Base-by-base conservation (phyloP, 2,329 filamentous ascomycete species). In the Bipolaris gigantea region DNA sequence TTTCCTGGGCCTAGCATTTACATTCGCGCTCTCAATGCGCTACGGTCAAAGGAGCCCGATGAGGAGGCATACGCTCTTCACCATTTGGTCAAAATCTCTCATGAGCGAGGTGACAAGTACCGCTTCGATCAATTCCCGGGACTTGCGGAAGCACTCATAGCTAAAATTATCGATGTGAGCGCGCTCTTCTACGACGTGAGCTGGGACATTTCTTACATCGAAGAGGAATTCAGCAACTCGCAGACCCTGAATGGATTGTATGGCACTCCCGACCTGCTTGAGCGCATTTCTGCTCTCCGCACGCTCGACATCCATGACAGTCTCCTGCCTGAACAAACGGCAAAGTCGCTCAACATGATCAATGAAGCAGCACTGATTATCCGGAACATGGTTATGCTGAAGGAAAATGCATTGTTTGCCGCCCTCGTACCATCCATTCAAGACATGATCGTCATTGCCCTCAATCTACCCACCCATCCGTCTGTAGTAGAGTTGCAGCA, bases 51-150 rank as follows among this genome's bases (percentile, higher is more conserved):
- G 2, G 85, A 96, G 23, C 83, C 83, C 3, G 83, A 87, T 11
- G 93, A 99, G 71, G 89, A 97, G 66, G 87, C 90, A n/a, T 97
- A 95, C 75, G 93, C 92, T 0, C 79, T 97, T 10, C 91, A 96
- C 65, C 93, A 97, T 66, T 78, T 97, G 4, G 92, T 97, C 55
- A 96, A 96, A 72, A 97, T 97, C 25, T 97, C 92, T 0, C 94
- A 88, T 69, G 92, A 97, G 73, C 85, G 92, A 39, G 93, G 93
- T 41, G 94, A 97, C 72, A 96, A 96, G 74, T 97, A 96, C 76
- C 89, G 90, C 56, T 97, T 97, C 62, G 92, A 96, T 64, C 89
- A 90, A 5, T 97, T 97, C 64, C 88, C 90, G 1, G 88, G 90
- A 9, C 81, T 99, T 25, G 90, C 91, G 0, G 94, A 97, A 73